phyloP scores from a whole-genome alignment of 495 filamentous ascomycete species.

The Penicillium waksmanii region DNA sequence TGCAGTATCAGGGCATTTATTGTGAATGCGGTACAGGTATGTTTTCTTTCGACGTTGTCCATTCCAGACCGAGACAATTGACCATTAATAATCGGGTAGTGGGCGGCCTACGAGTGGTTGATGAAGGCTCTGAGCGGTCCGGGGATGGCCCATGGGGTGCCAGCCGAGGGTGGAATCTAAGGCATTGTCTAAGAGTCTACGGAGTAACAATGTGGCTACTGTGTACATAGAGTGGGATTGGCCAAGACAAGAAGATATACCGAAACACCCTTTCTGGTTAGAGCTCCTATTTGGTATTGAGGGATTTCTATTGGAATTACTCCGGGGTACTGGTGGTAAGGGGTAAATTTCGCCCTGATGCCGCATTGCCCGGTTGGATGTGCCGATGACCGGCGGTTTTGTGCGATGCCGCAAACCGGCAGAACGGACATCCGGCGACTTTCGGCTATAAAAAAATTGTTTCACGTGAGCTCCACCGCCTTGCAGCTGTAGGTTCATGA shows the following conservation, averaged over 20 bases:
- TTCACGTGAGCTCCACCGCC: slow-evolving; percentile 29
- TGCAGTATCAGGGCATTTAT: slow-evolving; percentile 85
- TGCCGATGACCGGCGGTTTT: slow-evolving; percentile 41
- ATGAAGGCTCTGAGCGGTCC: slow-evolving; percentile 53
- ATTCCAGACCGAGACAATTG: slow-evolving; percentile 10
- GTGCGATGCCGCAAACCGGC: slow-evolving; percentile 36
- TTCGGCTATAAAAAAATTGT: slow-evolving; percentile 40
- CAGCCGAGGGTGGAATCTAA: slow-evolving; percentile 3
- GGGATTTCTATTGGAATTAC: slow-evolving; percentile 38
- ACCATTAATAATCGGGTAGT: slow-evolving; percentile 48
- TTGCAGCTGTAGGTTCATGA: slow-evolving; percentile 10
- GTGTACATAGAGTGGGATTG: slow-evolving; percentile 8
- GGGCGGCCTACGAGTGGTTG: slow-evolving; percentile 85
- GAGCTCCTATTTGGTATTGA: slow-evolving; percentile 35
- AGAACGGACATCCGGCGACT: slow-evolving; percentile 33
- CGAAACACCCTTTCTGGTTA: slow-evolving; percentile 30
- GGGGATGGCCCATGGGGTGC: slow-evolving; percentile 7
- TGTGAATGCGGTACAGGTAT: slow-evolving; percentile 70
- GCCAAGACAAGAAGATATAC: slow-evolving; percentile 23
- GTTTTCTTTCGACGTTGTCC: slow-evolving; percentile 11
- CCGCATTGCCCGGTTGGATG: slow-evolving; percentile 12
- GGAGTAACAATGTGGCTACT: background rate
- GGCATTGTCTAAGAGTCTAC: slow-evolving; percentile 5
- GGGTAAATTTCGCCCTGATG: slow-evolving; percentile 29
- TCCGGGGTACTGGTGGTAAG: slow-evolving; percentile 33